These are phyloP conservation scores for Cercophora newfieldiana DNA, from an alignment of 495 filamentous ascomycete species.

Conservation along the genomic window DNA sequence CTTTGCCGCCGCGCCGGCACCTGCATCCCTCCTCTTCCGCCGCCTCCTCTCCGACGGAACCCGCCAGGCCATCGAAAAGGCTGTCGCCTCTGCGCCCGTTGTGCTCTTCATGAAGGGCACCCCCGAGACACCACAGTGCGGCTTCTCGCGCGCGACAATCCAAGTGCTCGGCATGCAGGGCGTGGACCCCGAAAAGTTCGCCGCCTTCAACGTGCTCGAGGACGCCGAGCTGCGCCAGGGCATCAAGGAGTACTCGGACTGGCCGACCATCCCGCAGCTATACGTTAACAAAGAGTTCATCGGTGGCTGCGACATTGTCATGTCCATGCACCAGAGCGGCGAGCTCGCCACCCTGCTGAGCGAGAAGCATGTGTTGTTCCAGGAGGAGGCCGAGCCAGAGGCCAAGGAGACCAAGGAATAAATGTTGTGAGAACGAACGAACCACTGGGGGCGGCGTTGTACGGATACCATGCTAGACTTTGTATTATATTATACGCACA, in stretches of 20 bases:
- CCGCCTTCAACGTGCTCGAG: conserved; percentile 94
- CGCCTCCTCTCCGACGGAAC: conserved; percentile 78
- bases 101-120: conserved; percentile 99
- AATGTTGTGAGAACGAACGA: conserved; percentile 6
- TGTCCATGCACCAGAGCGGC: conserved; percentile 97
- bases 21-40: conserved; percentile 36
- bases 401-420: conserved; percentile 26
- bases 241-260: conserved; percentile 98
- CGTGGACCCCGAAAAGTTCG: conserved; percentile 94
- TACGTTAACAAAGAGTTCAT: conserved; percentile 95
- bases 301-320: conserved; percentile 93
- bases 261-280: conserved; percentile 97
- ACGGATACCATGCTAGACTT: conserved; percentile 11
- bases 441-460: conserved; percentile 6
- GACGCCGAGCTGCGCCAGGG: conserved; percentile 83
- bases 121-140: conserved; percentile 95
- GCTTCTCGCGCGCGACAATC: conserved; percentile 92
- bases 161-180: conserved; percentile 94
- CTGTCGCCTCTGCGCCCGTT: conserved; percentile 79
- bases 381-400: conserved; percentile 15
- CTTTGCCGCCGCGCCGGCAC: neutral
- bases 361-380: conserved; percentile 74
- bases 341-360: conserved; percentile 88
- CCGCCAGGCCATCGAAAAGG: conserved; percentile 79
- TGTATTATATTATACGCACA: neutral